Percentiles rank a stretch among this genome's conserved stretches.
phyloP scores from a whole-genome alignment of 176 grass and related monocot species.

The Echinochloa phyllopogon region DNA sequence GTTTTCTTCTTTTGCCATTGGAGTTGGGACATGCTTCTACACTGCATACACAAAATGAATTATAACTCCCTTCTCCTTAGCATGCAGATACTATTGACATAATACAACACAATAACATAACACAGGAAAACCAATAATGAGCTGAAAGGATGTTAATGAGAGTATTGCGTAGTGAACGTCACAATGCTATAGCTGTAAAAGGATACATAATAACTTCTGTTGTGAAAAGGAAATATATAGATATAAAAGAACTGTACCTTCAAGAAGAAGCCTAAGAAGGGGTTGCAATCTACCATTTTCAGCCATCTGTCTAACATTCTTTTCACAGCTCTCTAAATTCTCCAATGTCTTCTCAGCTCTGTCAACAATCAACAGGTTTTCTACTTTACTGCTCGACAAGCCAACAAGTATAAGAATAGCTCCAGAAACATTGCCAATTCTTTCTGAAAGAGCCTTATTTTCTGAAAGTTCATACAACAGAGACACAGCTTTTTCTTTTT shows the following conservation, averaged over 20 bases:
- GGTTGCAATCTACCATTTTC: conserved; percentile 92
- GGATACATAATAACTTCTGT: background rate
- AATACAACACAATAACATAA: conserved; percentile 10
- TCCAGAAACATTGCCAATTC: conserved; percentile 80
- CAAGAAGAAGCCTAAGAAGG: conserved; percentile 87
- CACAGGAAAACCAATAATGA: background rate
- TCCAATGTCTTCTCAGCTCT: conserved; percentile 79
- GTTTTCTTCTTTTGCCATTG: conserved; percentile 5
- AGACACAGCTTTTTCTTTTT: conserved; percentile 83
- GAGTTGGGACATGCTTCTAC: conserved; percentile 1
- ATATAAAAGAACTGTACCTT: conserved; percentile 59
- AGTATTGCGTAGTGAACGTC: background rate
- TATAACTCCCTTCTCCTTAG: background rate
- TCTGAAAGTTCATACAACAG: conserved; percentile 91
- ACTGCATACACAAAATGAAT: background rate
- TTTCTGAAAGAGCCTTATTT: conserved; percentile 71
- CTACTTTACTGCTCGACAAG: conserved; percentile 83
- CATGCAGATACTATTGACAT: background rate
- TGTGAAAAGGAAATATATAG: conserved; percentile 20
- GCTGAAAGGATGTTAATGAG: background rate
- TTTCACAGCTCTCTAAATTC: conserved; percentile 88
- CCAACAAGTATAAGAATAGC: conserved; percentile 95
- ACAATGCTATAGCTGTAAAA: conserved; percentile 4
- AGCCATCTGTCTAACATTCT: conserved; percentile 98
- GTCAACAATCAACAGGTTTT: conserved; percentile 68